Percentiles rank a stretch among this genome's conserved stretches.
Conservation (phyloP, 2,329 filamentous ascomycete genomes). For the Aureobasidium sp. region DNA sequence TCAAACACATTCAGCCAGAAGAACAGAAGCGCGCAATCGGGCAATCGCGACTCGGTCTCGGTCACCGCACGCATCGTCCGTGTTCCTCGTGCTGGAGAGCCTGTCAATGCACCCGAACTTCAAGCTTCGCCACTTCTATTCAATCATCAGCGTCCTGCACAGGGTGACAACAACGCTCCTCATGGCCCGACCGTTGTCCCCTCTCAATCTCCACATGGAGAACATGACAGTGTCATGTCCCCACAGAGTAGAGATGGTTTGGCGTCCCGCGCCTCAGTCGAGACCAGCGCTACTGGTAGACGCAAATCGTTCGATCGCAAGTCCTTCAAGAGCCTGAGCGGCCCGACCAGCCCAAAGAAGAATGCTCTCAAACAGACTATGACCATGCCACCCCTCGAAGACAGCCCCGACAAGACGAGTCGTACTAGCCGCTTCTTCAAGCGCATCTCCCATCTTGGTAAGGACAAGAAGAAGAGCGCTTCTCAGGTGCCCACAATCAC, state of each 20-base stretch:
- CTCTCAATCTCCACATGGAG: neutral
- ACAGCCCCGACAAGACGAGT: slow-evolving; percentile 42
- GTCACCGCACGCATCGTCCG: slow-evolving; percentile 79
- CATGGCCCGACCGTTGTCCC: neutral
- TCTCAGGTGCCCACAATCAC: slow-evolving; percentile 19
- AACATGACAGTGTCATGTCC: slow-evolving; percentile 3
- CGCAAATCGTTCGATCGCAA: slow-evolving; percentile 14
- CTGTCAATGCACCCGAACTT: slow-evolving; percentile 40
- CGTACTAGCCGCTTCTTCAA: slow-evolving; percentile 56
- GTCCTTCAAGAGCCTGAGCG: slow-evolving; percentile 11
- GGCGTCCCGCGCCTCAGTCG: neutral
- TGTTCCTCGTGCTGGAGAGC: slow-evolving; percentile 35
- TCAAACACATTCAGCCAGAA: neutral
- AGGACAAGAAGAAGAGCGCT: slow-evolving; percentile 41
- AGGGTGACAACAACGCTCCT: slow-evolving; percentile 5
- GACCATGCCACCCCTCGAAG: slow-evolving; percentile 19
- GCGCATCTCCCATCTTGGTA: slow-evolving; percentile 42
- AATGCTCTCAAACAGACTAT: neutral
- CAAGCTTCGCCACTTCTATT: slow-evolving; percentile 53
- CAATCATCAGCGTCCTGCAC: slow-evolving; percentile 45
- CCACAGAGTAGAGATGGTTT: slow-evolving; percentile 2
- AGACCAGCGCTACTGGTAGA: neutral
- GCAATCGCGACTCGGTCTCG: slow-evolving; percentile 66
- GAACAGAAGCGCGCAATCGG: slow-evolving; percentile 11
- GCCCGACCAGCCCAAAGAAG: slow-evolving; percentile 6